Base-by-base conservation (phyloP, 2,329 filamentous ascomycete genomes). In the Alternaria ethzedia region DNA sequence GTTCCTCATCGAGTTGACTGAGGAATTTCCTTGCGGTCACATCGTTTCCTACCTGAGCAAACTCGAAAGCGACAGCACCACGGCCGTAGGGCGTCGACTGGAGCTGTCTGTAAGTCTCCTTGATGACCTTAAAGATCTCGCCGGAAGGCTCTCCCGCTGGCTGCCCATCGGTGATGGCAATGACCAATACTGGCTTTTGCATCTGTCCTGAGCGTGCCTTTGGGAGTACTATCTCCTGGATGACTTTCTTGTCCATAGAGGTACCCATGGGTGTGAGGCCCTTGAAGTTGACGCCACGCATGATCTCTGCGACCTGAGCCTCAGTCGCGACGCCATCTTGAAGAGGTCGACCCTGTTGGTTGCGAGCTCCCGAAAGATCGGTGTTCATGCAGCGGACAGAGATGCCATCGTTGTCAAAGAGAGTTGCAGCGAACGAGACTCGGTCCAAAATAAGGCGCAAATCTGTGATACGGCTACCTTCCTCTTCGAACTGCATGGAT, bases 331-430 rank as follows among this genome's bases (percentile, higher is more conserved):
- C 87, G 59, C 85, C 82, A 69, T 90, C 86, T 32, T 83, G 75
- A 46, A 81, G 75, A 57, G 83, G 78, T n/a, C 74, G 73, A 13
- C 76, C 76, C 41, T 70, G 67, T 41, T 70, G 68, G 55, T 73
- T 68, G 44, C 72, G 73, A 28, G 69, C 58, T 20, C 65, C 57
- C 32, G 68, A 68, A 73, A 79, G 69, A 81, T 84, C 81, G 12
- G 86, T 86, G 80, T 91, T 91, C 89, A 91, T 91, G 83, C 91
- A 91, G 49, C 89, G 88, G 43, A 91, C 80, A 26, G 86, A 86
- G 65, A 91, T 89, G 45, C 89, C 89, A 71, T 91, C 89, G 32
- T 88, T 83, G 67, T 91, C 89, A 71, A 91, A 91, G n/a, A 90
- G 84, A 3, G 88, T 88, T 4, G 89, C 87, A 8, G 88, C 88